phyloP scores from a whole-genome alignment of 768 basidiomycete genomes.

The Mycena belliarum region DNA sequence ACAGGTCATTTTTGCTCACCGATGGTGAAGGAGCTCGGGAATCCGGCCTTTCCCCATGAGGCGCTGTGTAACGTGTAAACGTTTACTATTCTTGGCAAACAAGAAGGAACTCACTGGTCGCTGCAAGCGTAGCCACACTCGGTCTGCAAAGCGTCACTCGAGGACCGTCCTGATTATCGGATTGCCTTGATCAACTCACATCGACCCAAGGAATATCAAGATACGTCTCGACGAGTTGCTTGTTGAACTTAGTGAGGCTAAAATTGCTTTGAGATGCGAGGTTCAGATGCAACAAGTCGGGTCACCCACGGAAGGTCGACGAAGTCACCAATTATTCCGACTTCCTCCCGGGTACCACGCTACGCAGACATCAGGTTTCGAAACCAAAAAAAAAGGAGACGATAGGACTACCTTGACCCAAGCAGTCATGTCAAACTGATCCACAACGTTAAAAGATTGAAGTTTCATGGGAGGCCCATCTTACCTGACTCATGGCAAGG shows the following conservation, averaged over 20 bases:
- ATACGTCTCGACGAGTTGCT: constrained; percentile 73
- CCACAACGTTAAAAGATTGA: constrained; percentile 16
- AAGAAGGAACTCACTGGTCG: constrained; percentile 67
- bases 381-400: neutral
- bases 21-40: constrained; percentile 82
- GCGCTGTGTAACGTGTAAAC: constrained; percentile 46
- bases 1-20: constrained; percentile 46
- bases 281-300: constrained; percentile 12
- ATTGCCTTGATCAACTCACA: constrained; percentile 30
- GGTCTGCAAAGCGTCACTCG: constrained; percentile 46
- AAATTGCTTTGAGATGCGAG: constrained; percentile 10
- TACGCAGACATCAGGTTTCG: constrained; percentile 29
- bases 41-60: constrained; percentile 85
- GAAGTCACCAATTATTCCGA: constrained; percentile 85
- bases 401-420: constrained; percentile 77
- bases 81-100: constrained; percentile 27
- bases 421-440: constrained; percentile 87
- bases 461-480: neutral
- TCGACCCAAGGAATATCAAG: constrained; percentile 81
- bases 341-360: constrained; percentile 71
- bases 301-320: constrained; percentile 48
- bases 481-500: constrained; percentile 81
- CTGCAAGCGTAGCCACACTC: constrained; percentile 94
- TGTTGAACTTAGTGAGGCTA: constrained; percentile 83
- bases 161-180: constrained; percentile 3